Evolutionary conservation across 78 protist genomes (phyloP).

Genomic region (Ministeria vibrans): DNA sequence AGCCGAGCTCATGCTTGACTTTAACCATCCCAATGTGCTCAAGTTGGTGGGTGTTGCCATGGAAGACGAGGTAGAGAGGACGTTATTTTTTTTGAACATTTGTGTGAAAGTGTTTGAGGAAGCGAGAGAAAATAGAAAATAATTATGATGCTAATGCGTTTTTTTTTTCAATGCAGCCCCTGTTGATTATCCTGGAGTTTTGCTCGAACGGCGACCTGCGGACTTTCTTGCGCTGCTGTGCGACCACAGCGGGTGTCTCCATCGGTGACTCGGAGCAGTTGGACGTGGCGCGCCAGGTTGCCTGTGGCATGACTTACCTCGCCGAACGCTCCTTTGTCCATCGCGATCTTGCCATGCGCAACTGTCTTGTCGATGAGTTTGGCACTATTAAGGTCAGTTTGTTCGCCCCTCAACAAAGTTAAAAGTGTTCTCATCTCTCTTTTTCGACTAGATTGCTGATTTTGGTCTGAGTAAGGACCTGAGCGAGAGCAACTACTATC

Average conservation of each 20-base stretch:
- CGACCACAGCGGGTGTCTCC: not conserved
- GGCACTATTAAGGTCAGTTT: not conserved
- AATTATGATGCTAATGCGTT: no score
- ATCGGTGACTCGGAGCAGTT: not conserved
- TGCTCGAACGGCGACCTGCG: not conserved
- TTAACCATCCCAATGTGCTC: not conserved
- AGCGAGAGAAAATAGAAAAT: no score
- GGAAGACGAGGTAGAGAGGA: not conserved
- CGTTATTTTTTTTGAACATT: no score
- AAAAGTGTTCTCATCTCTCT: no score
- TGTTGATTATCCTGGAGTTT: not conserved
- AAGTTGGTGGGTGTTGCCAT: not conserved
- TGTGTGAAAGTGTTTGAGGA: no score
- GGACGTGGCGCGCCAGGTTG: not conserved
- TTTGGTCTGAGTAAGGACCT: no score
- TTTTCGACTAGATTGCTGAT: not conserved
- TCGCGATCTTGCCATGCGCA: constrained; percentile 12
- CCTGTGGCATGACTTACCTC: constrained; percentile 11
- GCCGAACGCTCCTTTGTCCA: not conserved
- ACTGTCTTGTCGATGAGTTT: not conserved
- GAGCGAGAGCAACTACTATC: no score
- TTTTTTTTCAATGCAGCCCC: no score
- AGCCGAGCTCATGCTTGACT: not conserved
- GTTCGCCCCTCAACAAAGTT: no score
- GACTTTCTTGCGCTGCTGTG: not conserved